Conservation (phyloP, 495 filamentous ascomycete genomes). For the Aspergillus sparsus region DNA sequence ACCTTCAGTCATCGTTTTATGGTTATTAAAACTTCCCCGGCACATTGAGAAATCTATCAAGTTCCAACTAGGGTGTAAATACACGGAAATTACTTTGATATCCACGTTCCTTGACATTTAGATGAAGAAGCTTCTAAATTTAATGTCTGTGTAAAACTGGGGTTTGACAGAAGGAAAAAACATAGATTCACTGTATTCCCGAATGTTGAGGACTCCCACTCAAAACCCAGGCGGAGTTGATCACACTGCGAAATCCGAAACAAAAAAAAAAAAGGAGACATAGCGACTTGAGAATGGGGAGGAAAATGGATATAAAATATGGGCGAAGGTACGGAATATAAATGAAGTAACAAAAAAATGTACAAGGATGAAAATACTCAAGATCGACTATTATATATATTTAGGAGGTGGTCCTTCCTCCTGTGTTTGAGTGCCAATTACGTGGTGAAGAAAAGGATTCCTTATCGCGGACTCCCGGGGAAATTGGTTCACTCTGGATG, state of each 20-base stretch:
- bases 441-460: background rate
- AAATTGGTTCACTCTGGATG: slow-evolving; percentile 28
- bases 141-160: too few species aligned
- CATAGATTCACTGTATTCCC: too few species aligned
- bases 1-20: too few species aligned
- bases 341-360: background rate
- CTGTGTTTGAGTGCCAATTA: background rate
- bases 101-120: too few species aligned
- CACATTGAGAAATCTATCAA: too few species aligned
- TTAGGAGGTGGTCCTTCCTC: background rate
- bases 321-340: background rate
- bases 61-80: too few species aligned
- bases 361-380: background rate
- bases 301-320: background rate
- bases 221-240: too few species aligned
- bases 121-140: too few species aligned
- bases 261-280: background rate
- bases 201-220: too few species aligned
- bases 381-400: background rate
- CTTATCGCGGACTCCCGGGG: background rate
- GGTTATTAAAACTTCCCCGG: too few species aligned
- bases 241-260: background rate
- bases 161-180: too few species aligned
- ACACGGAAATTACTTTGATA: too few species aligned
- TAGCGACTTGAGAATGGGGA: background rate